Evolutionary conservation across 2,329 filamentous ascomycete species (phyloP), one percentile per base, ranked within the genome.

Genomic region (Pestalotiopsis sp.): DNA sequence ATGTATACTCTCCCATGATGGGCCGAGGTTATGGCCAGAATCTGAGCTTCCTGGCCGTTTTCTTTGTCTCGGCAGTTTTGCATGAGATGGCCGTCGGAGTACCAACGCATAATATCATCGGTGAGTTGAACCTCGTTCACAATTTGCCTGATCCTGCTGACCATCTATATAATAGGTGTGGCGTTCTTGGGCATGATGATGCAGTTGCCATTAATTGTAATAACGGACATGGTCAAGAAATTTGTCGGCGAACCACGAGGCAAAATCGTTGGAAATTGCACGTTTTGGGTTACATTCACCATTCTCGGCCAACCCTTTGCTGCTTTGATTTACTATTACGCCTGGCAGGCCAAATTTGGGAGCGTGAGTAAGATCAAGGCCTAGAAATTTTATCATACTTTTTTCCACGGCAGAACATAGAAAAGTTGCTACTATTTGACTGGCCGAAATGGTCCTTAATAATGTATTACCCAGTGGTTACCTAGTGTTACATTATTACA

Each of bases 311-410:
- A 99, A 83, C 96, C 96, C 0, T 88, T 98, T 74, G 96, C 94
- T 1, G 95, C 94, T 0, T 83, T 99, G 70, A 86, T 97, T 78
- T 99, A 99, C 80, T 99, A 98, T 80, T 98, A 98, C 78, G 95
- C 95, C 1, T 99, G 96, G 95, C 95, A 98, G 82, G 94, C 94
- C 67, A 98, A 98, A 83, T 98, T 97, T 78, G 96, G 96, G 13
- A 94, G 91, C 75, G 91, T 95, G 25, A 93, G 88, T 72, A 84
- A 82, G 73, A 77, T 79, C 66, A 70, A 71, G 64, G 41, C 39
- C 65, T 52, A 20, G 23, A 3, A 3, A 3, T 11, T 59, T 17
- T 12, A 23, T 3, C 57, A 13, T 27, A 4, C 9, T 36, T 27
- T 59, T 17, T 31, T 23, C 20, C 0, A 23, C 14, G 7, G 4